Evolutionary conservation across 2,329 filamentous ascomycete species (phyloP), one percentile per base, ranked within the genome.

Genomic region (Venturiaceae sp.): DNA sequence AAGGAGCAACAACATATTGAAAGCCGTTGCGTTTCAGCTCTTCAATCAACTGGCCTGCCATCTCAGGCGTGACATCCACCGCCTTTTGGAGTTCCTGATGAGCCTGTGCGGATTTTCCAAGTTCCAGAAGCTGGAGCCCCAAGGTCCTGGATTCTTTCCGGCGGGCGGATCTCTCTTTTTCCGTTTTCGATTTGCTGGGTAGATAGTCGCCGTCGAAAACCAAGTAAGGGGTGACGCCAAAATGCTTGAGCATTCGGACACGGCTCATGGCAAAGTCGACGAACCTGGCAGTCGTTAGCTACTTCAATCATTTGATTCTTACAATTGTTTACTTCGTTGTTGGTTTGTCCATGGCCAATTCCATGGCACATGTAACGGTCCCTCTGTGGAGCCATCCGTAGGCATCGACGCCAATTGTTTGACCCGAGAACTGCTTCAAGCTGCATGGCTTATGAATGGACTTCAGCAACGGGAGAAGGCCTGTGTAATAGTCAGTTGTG

Each of bases 351-450:
- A 92, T 82, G 36, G 91, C 94, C 62, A 99, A 81, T 67, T 97
- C 94, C 66, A 94, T 84, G 62, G 92, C 90, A 76, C 92, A 97
- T 54, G 89, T 83, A 63, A 95, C 86, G 52, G 91, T 91, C 57
- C 92, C 95, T 64, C 94, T 87, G 73, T 99, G 94, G 58, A 99
- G 84, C 94, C 95, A 99, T 70, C 92, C 94, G 79, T 99, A 99
- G 59, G 88, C 92, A 72, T 99, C 94, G 36, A 99, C 86, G n/a
- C 88, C 95, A 52, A 99, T 81, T 1, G 88, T 95, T 73, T 95
- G 86, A 55, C 92, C 94, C 13, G 82, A 77, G 72, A 88, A 96
- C 67, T 91, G 91, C 70, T 91, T 95, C 61, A 99, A 79, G 65
- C 90, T 88, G 55, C 84, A 88, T 68, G 88, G 88, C 68, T 88